Evolutionary conservation across 768 basidiomycete species (phyloP).

Genomic region (Lactarius quietus): DNA sequence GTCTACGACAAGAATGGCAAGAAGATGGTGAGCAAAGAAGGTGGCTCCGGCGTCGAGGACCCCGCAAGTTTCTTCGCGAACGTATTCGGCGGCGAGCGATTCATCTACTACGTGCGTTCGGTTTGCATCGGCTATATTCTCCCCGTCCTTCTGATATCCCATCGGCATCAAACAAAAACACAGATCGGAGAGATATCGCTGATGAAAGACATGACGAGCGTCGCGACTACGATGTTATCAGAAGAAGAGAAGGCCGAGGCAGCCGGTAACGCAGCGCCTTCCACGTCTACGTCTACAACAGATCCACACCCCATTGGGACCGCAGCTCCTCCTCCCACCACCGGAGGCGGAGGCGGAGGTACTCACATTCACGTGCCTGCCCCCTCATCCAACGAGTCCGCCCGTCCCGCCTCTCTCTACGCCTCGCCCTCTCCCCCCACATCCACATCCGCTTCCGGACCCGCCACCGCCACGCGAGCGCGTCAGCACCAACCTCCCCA

Average conservation of each 20-base stretch:
- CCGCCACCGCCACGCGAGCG: constrained; percentile 16
- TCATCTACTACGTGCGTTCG: constrained; percentile 76
- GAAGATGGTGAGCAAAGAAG: constrained; percentile 80
- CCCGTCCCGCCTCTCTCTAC: background rate
- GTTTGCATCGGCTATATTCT: too few species aligned
- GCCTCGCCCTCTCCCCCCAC: background rate
- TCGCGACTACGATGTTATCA: constrained; percentile 82
- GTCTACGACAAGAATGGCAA: constrained; percentile 97
- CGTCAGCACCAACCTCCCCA: constrained; percentile 13
- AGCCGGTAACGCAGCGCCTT: constrained; percentile 27
- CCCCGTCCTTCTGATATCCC: too few species aligned
- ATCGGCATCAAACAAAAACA: too few species aligned
- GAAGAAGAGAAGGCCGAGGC: constrained; percentile 87
- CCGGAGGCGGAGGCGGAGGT: too few species aligned
- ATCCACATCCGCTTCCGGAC: background rate
- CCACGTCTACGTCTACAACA: background rate
- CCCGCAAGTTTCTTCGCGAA: constrained; percentile 93
- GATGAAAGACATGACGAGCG: constrained; percentile 89
- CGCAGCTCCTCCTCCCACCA: too few species aligned
- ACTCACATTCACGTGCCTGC: background rate
- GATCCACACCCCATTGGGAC: too few species aligned
- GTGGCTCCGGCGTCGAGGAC: constrained; percentile 79
- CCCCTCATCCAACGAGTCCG: constrained; percentile 4
- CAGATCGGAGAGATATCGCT: constrained; percentile 97
- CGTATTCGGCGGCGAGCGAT: constrained; percentile 94